These are phyloP conservation scores for Madurella fahalii DNA, from an alignment of 2,329 filamentous ascomycete species.

Conservation along the genomic window DNA sequence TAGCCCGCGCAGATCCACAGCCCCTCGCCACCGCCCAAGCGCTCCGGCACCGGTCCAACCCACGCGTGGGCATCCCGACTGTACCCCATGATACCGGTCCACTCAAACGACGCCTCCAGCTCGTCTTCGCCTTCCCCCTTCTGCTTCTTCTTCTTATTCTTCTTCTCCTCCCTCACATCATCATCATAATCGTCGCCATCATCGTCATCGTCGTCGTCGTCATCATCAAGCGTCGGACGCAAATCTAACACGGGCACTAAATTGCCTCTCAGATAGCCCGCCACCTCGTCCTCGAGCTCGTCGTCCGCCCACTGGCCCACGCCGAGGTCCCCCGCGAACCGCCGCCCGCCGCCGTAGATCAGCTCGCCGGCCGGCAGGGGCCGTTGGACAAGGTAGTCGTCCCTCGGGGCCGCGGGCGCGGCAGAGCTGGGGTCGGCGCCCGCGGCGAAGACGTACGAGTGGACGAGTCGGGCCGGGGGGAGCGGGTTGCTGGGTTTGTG, in stretches of 20 bases:
- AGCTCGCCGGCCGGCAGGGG: constrained; percentile 55
- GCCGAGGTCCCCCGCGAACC: constrained; percentile 46
- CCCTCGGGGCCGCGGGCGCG: constrained; percentile 40
- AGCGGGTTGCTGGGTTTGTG: too few species aligned
- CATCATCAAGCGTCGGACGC: not conserved
- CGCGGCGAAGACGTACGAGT: constrained; percentile 63
- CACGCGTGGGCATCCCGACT: constrained; percentile 64
- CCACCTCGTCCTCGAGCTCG: constrained; percentile 41
- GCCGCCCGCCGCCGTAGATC: constrained; percentile 67
- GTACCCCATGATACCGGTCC: constrained; percentile 80
- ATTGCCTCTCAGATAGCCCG: constrained; percentile 50
- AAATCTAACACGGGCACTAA: constrained; percentile 42
- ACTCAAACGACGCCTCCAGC: constrained; percentile 57
- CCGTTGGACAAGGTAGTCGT: constrained; percentile 73
- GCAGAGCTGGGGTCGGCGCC: constrained; percentile 22
- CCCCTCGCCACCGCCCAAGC: constrained; percentile 50
- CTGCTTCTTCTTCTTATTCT: not conserved
- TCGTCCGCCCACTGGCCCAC: constrained; percentile 37
- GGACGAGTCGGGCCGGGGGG: constrained; percentile 36
- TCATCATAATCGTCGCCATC: too few species aligned
- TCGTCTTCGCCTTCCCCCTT: constrained; percentile 33
- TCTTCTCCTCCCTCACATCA: too few species aligned
- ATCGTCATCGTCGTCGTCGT: not conserved
- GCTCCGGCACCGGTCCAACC: constrained; percentile 62
- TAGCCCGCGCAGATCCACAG: constrained; percentile 64